Evolutionary conservation across 169 alveolate species (phyloP).

Genomic region (Plasmodium vivax): DNA sequence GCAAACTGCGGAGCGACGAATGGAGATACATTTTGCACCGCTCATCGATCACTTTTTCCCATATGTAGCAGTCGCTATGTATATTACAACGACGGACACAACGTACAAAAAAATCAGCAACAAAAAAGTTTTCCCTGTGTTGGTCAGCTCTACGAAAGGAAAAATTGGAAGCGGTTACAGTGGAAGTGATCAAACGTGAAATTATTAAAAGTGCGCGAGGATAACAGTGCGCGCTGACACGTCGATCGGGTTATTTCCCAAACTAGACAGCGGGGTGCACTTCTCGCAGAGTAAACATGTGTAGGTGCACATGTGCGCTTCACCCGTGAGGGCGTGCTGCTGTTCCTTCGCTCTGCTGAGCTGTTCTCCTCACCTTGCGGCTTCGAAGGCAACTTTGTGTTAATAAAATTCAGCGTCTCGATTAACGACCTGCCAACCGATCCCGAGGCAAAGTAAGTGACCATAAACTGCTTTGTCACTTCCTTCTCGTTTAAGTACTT

Average conservation of each 20-base stretch:
- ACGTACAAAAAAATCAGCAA: slow-evolving; percentile 50
- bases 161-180: not conserved
- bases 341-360: not conserved
- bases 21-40: slow-evolving; percentile 7
- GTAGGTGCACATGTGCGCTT: not conserved
- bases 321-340: not conserved
- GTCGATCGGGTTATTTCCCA: not conserved
- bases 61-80: slow-evolving; percentile 37
- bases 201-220: not conserved
- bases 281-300: not conserved
- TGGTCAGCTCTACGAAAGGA: slow-evolving; percentile 39
- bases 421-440: slow-evolving; percentile 61
- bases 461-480: slow-evolving; percentile 41
- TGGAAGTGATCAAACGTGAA: not conserved
- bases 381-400: slow-evolving; percentile 53
- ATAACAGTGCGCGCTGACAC: not conserved
- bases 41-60: slow-evolving; percentile 3
- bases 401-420: slow-evolving; percentile 31
- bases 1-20: not conserved
- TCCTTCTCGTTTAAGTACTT: slow-evolving; percentile 49
- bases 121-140: slow-evolving; percentile 71
- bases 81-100: slow-evolving; percentile 57
- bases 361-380: slow-evolving; percentile 50
- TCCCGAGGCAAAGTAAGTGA: slow-evolving; percentile 62
- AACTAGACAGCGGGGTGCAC: not conserved